These are phyloP conservation scores for Chaetomidium leptoderma DNA, from an alignment of 495 filamentous ascomycete species.

Conservation along the genomic window DNA sequence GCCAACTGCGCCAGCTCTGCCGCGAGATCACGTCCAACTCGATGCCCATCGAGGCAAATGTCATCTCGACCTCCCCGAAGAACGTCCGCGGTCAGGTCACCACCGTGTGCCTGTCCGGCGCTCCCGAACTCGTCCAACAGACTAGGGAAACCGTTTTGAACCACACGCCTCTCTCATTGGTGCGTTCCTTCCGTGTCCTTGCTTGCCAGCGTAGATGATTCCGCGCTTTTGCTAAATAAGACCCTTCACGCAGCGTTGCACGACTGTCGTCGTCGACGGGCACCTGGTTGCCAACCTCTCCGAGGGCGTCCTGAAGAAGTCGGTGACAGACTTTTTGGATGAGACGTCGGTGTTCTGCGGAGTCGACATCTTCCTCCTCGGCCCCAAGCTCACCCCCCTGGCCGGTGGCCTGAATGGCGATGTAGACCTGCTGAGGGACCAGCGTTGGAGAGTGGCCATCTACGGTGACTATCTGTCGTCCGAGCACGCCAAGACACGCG, in stretches of 20 bases:
- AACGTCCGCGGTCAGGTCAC: slow-evolving; percentile 69
- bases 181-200: slow-evolving; percentile 45
- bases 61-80: slow-evolving; percentile 79
- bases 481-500: slow-evolving; percentile 92
- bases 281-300: slow-evolving; percentile 77
- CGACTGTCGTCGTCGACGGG: slow-evolving; percentile 86
- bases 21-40: slow-evolving; percentile 65
- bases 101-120: slow-evolving; percentile 83
- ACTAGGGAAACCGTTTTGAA: slow-evolving; percentile 81
- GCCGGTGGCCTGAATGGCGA: slow-evolving; percentile 58
- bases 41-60: slow-evolving; percentile 70
- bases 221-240: slow-evolving; percentile 20
- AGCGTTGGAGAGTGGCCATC: slow-evolving; percentile 83
- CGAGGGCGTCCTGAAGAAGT: slow-evolving; percentile 56
- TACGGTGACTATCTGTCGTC: slow-evolving; percentile 93
- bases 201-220: background rate
- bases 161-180: slow-evolving; percentile 80
- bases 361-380: slow-evolving; percentile 92
- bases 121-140: slow-evolving; percentile 75
- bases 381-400: slow-evolving; percentile 67
- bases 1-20: slow-evolving; percentile 70
- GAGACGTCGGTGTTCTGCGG: slow-evolving; percentile 78
- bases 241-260: slow-evolving; percentile 62
- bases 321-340: slow-evolving; percentile 78
- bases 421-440: slow-evolving; percentile 54